These are phyloP conservation scores for Trichoderma guizhouense DNA, from an alignment of 2,329 filamentous ascomycete species.

Conservation along the genomic window DNA sequence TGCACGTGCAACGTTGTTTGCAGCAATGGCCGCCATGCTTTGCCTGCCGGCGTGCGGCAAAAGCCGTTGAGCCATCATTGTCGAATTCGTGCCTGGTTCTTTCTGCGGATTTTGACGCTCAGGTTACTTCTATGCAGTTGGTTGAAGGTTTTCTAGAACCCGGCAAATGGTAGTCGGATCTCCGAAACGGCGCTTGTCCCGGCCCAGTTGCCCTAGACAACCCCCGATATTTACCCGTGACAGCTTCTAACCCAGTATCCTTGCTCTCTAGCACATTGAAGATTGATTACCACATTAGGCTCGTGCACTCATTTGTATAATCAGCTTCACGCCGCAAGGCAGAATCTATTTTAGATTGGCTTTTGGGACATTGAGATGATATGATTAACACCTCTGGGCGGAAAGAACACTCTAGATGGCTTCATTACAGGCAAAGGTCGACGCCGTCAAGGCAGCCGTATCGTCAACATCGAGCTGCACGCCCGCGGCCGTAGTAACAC, in stretches of 20 bases:
- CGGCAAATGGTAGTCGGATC: not conserved
- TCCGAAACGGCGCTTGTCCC: constrained; percentile 4
- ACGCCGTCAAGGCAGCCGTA: constrained; percentile 53
- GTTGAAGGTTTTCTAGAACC: not conserved
- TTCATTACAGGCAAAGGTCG: constrained; percentile 42
- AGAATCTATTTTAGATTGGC: constrained; percentile 26
- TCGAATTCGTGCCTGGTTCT: not conserved
- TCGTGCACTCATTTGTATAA: constrained; percentile 21
- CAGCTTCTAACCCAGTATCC: not conserved
- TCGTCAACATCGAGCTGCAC: constrained; percentile 54
- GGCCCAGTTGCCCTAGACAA: constrained; percentile 37
- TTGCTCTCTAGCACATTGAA: constrained; percentile 2
- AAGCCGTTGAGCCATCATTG: constrained; percentile 20
- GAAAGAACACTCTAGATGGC: constrained; percentile 38
- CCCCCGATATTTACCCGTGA: constrained; percentile 33
- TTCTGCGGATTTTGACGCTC: not conserved
- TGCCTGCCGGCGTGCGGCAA: not conserved
- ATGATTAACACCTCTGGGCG: constrained; percentile 31
- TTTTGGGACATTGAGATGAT: constrained; percentile 26
- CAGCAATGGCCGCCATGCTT: not conserved
- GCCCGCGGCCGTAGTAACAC: constrained; percentile 43
- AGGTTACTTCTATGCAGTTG: not conserved
- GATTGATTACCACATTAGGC: constrained; percentile 9
- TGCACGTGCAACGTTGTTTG: not conserved
- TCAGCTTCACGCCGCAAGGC: constrained; percentile 24